Conservation (phyloP, 345 rosid genomes). For the Cardamine occulta region DNA sequence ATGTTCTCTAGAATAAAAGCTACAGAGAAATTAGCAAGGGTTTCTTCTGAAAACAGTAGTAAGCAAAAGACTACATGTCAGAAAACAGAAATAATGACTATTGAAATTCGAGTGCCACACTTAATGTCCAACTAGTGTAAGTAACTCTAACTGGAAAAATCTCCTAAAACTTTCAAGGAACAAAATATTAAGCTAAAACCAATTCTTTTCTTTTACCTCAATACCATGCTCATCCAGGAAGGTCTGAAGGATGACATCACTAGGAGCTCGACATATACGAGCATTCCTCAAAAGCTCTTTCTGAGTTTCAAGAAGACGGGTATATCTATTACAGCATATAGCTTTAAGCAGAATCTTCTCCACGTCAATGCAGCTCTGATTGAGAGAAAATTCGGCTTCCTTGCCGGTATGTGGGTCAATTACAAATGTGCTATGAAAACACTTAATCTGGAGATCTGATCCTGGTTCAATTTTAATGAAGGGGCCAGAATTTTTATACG, state of each 20-base stretch:
- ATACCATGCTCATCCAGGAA: conserved; percentile 55
- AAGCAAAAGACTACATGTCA: not conserved
- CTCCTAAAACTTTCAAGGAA: not conserved
- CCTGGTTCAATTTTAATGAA: conserved; percentile 90
- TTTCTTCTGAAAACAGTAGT: conserved; percentile 11
- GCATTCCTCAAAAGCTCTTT: conserved; percentile 75
- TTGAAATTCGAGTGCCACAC: not conserved
- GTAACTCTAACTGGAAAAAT: not conserved
- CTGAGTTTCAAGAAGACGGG: conserved; percentile 92
- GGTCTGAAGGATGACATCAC: conserved; percentile 73
- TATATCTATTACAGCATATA: conserved; percentile 84
- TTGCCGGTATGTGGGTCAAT: conserved; percentile 80
- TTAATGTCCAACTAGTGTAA: conserved; percentile 6
- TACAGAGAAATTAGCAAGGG: not conserved
- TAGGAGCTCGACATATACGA: conserved; percentile 64
- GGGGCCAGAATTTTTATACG: conserved; percentile 72
- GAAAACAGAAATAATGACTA: conserved; percentile 19
- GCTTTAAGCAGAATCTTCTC: conserved; percentile 90
- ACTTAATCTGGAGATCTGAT: conserved; percentile 76
- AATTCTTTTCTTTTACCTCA: conserved; percentile 56
- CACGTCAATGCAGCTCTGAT: conserved; percentile 86
- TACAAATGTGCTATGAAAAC: conserved; percentile 77
- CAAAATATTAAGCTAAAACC: conserved; percentile 26
- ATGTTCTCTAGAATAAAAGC: conserved; percentile 9
- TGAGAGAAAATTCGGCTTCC: conserved; percentile 82